A percentile compares a stretch with the other conserved stretches of the same genome.
These are phyloP conservation scores for Dioszegia crocea DNA, from an alignment of 768 basidiomycete genomes.

Conservation along the genomic window DNA sequence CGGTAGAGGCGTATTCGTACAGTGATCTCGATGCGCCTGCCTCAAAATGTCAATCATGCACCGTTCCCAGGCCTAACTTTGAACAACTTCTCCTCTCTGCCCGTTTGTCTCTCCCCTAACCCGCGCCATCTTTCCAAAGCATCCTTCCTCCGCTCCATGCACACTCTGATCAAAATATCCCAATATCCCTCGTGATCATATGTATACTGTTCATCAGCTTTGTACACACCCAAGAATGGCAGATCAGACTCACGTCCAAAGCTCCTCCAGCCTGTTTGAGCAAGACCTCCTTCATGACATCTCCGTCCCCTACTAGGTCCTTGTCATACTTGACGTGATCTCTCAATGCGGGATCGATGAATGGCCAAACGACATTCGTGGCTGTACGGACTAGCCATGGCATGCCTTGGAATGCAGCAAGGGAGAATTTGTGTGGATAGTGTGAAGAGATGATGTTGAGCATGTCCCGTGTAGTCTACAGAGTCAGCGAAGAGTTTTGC, in stretches of 20 bases:
- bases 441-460: slow-evolving; percentile 32
- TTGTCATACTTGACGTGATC: slow-evolving; percentile 29
- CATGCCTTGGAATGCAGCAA: slow-evolving; percentile 33
- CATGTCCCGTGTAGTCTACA: slow-evolving; percentile 21
- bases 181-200: slow-evolving; percentile 41
- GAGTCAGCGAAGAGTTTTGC: not conserved
- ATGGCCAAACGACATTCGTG: slow-evolving; percentile 48
- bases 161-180: slow-evolving; percentile 26
- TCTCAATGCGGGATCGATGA: slow-evolving; percentile 41
- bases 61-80: slow-evolving; percentile 4
- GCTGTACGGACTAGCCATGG: slow-evolving; percentile 42
- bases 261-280: slow-evolving; percentile 39
- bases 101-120: slow-evolving; percentile 21
- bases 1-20: no score
- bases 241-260: slow-evolving; percentile 41
- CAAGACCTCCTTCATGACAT: slow-evolving; percentile 23
- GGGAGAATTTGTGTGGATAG: slow-evolving; percentile 43
- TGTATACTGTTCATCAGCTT: slow-evolving; percentile 22
- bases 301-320: not conserved
- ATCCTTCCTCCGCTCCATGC: slow-evolving; percentile 19
- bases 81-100: slow-evolving; percentile 16
- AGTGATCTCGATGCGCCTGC: no score
- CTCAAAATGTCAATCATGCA: no score
- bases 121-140: slow-evolving; percentile 22
- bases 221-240: no score